These are phyloP conservation scores for Pleurotus sapidus DNA, from an alignment of 768 basidiomycete species.

Conservation along the genomic window DNA sequence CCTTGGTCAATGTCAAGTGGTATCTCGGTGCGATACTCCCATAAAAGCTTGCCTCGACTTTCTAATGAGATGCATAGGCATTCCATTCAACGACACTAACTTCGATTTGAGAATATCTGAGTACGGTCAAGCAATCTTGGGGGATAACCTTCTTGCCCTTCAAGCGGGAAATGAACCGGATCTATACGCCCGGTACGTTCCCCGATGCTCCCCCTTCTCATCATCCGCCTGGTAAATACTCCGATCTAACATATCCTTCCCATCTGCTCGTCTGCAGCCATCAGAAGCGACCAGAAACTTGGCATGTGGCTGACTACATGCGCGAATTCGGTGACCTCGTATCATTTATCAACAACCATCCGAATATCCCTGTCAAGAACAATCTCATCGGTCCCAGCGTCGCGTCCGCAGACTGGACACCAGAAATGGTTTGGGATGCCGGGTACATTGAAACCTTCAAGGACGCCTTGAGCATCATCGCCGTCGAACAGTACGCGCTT, in stretches of 20 bases:
- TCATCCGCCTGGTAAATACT: too few species aligned
- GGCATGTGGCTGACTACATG: conserved; percentile 4
- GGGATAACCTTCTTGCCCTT: conserved; percentile 46
- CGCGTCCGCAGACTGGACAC: conserved; percentile 13
- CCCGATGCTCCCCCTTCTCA: neutral
- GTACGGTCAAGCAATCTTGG: conserved; percentile 47
- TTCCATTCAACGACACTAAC: conserved; percentile 55
- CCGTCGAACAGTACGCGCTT: conserved; percentile 19
- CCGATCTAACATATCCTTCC: neutral
- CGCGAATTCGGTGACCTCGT: conserved; percentile 32
- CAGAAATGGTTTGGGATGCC: conserved; percentile 16
- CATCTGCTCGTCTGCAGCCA: neutral
- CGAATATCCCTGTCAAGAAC: conserved; percentile 24
- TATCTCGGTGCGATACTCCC: conserved; percentile 34
- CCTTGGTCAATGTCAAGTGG: conserved; percentile 48
- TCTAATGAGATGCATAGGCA: conserved; percentile 5
- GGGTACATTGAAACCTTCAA: conserved; percentile 11
- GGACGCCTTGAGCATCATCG: conserved; percentile 9
- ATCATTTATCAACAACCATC: conserved; percentile 23
- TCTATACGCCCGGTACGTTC: conserved; percentile 38
- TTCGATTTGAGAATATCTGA: conserved; percentile 43
- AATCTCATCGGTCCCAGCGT: conserved; percentile 17
- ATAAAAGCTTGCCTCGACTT: too few species aligned
- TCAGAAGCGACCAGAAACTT: conserved; percentile 2
- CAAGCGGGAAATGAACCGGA: conserved; percentile 65